phyloP scores from a whole-genome alignment of 257 asterid species.

The Ilex aquifolium region DNA sequence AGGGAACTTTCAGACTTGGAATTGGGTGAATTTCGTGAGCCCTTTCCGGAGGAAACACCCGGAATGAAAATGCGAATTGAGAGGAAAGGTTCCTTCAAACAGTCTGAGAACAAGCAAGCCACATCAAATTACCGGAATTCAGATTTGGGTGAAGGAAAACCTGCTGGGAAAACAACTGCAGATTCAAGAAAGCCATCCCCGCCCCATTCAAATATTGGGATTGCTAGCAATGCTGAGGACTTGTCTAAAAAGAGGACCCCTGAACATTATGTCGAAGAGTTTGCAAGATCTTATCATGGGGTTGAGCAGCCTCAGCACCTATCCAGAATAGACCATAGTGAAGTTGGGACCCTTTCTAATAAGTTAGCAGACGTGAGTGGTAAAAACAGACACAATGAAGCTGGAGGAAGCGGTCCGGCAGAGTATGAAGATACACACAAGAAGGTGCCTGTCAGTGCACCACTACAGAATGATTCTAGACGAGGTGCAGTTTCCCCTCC shows the following conservation, averaged over 20 bases:
- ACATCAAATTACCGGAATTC: constrained; percentile 57
- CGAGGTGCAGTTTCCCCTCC: constrained; percentile 37
- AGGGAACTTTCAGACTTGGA: constrained; percentile 86
- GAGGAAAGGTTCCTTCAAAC: constrained; percentile 50
- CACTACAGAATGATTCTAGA: constrained; percentile 42
- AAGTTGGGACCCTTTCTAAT: constrained; percentile 37
- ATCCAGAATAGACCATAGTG: constrained; percentile 36
- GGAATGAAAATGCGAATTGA: constrained; percentile 46
- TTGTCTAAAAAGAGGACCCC: constrained; percentile 46
- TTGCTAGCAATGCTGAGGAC: constrained; percentile 41
- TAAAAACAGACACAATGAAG: constrained; percentile 43
- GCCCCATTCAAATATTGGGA: constrained; percentile 31
- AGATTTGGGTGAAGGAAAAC: constrained; percentile 46
- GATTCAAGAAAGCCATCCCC: constrained; percentile 49
- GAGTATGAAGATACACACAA: constrained; percentile 37
- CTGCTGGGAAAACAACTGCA: constrained; percentile 35
- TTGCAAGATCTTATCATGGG: constrained; percentile 42
- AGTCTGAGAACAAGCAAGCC: constrained; percentile 35
- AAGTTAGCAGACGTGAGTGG: constrained; percentile 34
- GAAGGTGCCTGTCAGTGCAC: constrained; percentile 32
- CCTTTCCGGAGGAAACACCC: constrained; percentile 46
- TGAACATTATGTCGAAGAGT: constrained; percentile 44
- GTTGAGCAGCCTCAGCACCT: constrained; percentile 39
- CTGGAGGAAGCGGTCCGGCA: constrained; percentile 32
- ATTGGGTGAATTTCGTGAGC: constrained; percentile 90